Base-by-base conservation (phyloP, 2,329 filamentous ascomycete species). In the Aphanoascus verrucosus region DNA sequence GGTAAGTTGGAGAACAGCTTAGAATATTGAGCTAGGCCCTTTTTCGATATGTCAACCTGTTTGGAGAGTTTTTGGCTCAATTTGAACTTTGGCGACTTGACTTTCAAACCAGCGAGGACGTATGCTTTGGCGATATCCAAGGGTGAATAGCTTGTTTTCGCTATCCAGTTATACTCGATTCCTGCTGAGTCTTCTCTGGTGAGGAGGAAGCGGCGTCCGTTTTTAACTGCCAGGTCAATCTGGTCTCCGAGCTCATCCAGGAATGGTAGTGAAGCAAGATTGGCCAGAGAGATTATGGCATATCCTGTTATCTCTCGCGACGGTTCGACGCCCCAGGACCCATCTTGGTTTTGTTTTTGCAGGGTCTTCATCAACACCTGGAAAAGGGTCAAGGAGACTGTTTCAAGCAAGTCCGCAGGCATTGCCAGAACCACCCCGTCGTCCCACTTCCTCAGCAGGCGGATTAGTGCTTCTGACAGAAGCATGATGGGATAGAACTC, bases 61-160 rank as follows among this genome's bases (percentile, higher is more conserved):
- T 20, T n/a, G 42, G 20, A 12, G 42, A 45, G 23, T 3, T 23
- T 45, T 5, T 20, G 9, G 20, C 23, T 28, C 23, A 23, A 20
- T 17, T 45, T 12, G 12, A 28, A 20, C 6, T 31, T 20, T 8
- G 23, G 23, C 12, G 23, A 31, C 5, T 20, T 53, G 31, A 59
- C 50, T 52, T 60, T 58, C n/a, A 64, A 47, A 9, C 64, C 65
- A 42, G 65, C 63, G n/a, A 67, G 49, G 38, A 58, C 55, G 54
- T 66, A 66, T 28, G 59, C 58, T 41, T 65, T 55, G 14, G 58
- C 57, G 1, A 63, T 53, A 32, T 59, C 55, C 7, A 58, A 50
- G 7, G 60, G 61, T 38, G 43, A 53, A 35, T 60, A 62, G 6
- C 57, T 59, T 12, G 61, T 58, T 41, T 62, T 62, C 28, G 59